Evolutionary conservation across 2,329 filamentous ascomycete species (phyloP).

Genomic region (Arthrobotrys iridis): DNA sequence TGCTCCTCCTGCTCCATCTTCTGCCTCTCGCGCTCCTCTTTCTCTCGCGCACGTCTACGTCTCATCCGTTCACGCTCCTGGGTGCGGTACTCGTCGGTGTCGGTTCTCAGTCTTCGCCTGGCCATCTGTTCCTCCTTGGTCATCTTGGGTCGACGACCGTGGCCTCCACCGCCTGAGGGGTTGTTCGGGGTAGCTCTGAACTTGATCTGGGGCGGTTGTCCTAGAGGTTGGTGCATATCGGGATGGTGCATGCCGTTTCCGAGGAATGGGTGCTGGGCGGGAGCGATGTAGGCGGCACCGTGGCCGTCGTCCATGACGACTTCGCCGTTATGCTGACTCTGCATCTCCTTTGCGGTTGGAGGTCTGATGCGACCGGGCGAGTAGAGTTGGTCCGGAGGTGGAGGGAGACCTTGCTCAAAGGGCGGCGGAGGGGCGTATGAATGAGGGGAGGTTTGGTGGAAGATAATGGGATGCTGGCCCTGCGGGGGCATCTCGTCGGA

Average conservation of each 20-base stretch:
- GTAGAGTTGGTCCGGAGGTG: slow-evolving; percentile 27
- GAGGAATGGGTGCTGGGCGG: slow-evolving; percentile 50
- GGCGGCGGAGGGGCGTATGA: slow-evolving; percentile 44
- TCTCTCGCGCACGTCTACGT: slow-evolving; percentile 42
- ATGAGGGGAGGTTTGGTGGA: slow-evolving; percentile 50
- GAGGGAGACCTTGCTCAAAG: slow-evolving; percentile 22
- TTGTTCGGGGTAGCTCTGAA: slow-evolving; percentile 45
- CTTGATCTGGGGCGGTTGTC: slow-evolving; percentile 50
- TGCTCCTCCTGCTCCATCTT: slow-evolving; percentile 48
- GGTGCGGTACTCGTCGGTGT: slow-evolving; percentile 52
- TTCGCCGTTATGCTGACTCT: slow-evolving; percentile 45
- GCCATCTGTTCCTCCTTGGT: slow-evolving; percentile 53
- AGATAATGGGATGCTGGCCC: slow-evolving; percentile 48
- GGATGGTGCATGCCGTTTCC: slow-evolving; percentile 52
- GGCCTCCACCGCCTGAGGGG: slow-evolving; percentile 26
- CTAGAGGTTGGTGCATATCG: slow-evolving; percentile 48
- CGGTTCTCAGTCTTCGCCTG: slow-evolving; percentile 38
- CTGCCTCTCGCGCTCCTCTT: slow-evolving; percentile 37
- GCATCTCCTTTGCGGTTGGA: slow-evolving; percentile 41
- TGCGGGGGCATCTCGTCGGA: slow-evolving; percentile 51
- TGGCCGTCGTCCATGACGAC: slow-evolving; percentile 53
- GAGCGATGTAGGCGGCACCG: slow-evolving; percentile 50
- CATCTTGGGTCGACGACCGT: slow-evolving; percentile 49
- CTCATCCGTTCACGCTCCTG: slow-evolving; percentile 51
- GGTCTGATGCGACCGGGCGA: slow-evolving; percentile 41